Evolutionary conservation across 345 rosid genomes (phyloP), one percentile per base, ranked within the genome.

Genomic region (Linum tenue): DNA sequence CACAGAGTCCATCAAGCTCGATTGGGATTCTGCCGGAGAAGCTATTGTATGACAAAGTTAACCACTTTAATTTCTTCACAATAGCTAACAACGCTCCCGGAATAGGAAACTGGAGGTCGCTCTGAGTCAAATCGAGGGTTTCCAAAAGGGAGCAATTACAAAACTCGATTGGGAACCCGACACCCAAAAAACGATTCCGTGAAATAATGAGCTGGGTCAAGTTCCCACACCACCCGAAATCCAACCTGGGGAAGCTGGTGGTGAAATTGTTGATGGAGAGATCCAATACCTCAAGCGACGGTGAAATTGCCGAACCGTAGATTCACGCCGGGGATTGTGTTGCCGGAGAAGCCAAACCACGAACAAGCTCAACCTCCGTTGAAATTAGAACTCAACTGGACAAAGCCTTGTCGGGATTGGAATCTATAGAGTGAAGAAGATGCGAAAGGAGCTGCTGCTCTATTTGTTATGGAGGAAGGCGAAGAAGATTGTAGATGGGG

Each of bases 201-300:
- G 96, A 89, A 38, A 92, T 67, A 62, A 69, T 82, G 69, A 92
- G 62, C 56, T 59, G 56, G 35, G 70, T 80, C 70, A 92, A 92
- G 66, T 86, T 89, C 39, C 70, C 64, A 68, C 96, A 92, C 55
- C n/a, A 50, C 56, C 91, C 87, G 50, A 92, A 87, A 56, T 75
- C 76, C 7, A 92, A 55, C 56, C 39, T 66, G 1, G 91, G 81
- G 69, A 92, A 73, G 7, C 62, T 79, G 39, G 83, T 83, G 51
- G 98, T 84, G 56, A 92, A 81, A 63, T 92, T 92, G 82, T 89
- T 89, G 72, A 68, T 72, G 15, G 96, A 78, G 10, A 91, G 85
- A 78, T 88, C 94, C 37, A 91, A 76, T 68, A 75, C 73, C 71
- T 73, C 75, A 64, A 90, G 75, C 59, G 89, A 78, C 14, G 65